Conservation (phyloP, 2,329 filamentous ascomycete genomes). For the Phyllosticta citriasiana region DNA sequence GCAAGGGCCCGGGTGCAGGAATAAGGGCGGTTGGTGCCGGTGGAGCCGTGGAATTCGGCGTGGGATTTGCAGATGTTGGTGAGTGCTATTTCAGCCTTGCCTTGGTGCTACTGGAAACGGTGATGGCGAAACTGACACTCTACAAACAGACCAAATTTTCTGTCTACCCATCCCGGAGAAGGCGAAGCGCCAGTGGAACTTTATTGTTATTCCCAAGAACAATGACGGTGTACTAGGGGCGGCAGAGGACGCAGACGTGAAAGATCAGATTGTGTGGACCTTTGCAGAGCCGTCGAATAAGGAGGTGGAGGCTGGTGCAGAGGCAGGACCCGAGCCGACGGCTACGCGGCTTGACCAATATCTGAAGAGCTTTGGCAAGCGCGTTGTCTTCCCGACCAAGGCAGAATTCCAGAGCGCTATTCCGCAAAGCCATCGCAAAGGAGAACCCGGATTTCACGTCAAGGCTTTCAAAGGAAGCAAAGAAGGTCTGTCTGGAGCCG, state of each 20-base stretch:
- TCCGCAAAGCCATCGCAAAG: conserved; percentile 51
- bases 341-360: conserved; percentile 37
- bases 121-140: conserved; percentile 4
- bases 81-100: conserved; percentile 3
- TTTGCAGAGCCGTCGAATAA: conserved; percentile 44
- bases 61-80: conserved; percentile 41
- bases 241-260: conserved; percentile 28
- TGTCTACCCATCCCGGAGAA: conserved; percentile 56
- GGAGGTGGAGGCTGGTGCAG: conserved; percentile 32
- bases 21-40: conserved; percentile 42
- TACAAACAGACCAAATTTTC: conserved; percentile 42
- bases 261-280: conserved; percentile 51
- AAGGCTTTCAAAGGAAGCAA: conserved; percentile 56
- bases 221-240: conserved; percentile 38
- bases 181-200: conserved; percentile 52
- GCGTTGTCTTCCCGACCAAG: conserved; percentile 43
- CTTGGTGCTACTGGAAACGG: background rate
- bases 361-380: conserved; percentile 36
- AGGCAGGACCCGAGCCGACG: conserved; percentile 33
- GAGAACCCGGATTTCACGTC: conserved; percentile 53
- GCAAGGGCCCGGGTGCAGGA: conserved; percentile 26
- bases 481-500: conserved; percentile 39
- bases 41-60: conserved; percentile 44
- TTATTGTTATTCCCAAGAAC: conserved; percentile 47
- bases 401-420: conserved; percentile 51